Conservation (phyloP, 23 red algal genomes). For the Gracilaria gracilis region DNA sequence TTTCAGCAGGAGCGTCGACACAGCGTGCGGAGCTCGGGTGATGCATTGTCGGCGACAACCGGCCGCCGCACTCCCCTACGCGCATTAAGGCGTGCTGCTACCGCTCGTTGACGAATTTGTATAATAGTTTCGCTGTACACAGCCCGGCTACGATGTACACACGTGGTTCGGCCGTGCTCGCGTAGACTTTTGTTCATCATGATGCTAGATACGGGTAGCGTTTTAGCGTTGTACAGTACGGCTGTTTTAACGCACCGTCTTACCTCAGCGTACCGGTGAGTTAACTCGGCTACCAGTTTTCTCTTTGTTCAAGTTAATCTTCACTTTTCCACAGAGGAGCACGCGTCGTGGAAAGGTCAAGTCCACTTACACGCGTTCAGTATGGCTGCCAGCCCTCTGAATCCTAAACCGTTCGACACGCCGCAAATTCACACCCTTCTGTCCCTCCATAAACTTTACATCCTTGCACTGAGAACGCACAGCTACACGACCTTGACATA, state of each 20-base stretch:
- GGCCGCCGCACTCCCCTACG: not conserved
- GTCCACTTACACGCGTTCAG: not conserved
- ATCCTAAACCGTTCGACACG: not conserved
- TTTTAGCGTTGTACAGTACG: too few species aligned
- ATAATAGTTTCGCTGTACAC: not conserved
- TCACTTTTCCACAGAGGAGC: not conserved
- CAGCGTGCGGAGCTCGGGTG: not conserved
- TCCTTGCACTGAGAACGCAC: not conserved
- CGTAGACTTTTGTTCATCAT: too few species aligned
- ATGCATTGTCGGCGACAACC: slow-evolving; percentile 19
- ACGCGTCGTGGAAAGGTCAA: not conserved
- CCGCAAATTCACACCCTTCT: slow-evolving; percentile 2
- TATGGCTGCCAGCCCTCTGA: not conserved
- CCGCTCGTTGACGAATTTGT: not conserved
- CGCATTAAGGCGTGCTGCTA: not conserved
- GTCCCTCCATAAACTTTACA: slow-evolving; percentile 9
- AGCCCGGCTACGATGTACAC: not conserved
- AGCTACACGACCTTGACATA: slow-evolving; percentile 12
- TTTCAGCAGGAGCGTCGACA: not conserved
- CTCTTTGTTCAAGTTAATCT: not conserved
- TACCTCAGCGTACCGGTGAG: too few species aligned
- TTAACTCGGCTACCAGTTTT: too few species aligned
- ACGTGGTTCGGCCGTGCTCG: not conserved
- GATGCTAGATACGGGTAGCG: too few species aligned
- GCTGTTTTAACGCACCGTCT: too few species aligned